phyloP scores from a whole-genome alignment of 2,329 filamentous ascomycete species.

The Madurella mycetomatis region DNA sequence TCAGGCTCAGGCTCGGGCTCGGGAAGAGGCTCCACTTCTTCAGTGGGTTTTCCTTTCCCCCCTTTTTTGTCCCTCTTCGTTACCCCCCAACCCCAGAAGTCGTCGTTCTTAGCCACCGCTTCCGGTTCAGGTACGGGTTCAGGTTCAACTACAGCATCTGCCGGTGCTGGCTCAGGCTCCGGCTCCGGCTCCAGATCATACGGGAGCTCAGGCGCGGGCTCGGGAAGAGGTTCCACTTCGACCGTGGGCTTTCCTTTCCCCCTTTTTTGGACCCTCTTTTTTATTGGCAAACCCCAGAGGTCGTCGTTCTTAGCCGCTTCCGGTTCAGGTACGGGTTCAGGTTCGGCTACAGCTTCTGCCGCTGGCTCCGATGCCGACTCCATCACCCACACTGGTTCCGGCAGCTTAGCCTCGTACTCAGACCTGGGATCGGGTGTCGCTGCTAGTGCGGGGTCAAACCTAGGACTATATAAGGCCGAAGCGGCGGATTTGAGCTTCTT shows the following conservation, averaged over 20 bases:
- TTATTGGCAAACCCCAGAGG: background rate
- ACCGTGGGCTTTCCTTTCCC: background rate
- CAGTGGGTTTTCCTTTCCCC: background rate
- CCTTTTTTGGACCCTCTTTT: background rate
- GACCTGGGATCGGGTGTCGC: too few species aligned
- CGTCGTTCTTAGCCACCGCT: background rate
- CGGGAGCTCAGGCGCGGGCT: background rate
- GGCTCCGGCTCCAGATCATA: constrained; percentile 5
- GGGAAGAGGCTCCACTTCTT: background rate
- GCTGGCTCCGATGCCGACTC: background rate
- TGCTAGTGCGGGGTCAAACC: too few species aligned
- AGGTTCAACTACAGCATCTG: background rate
- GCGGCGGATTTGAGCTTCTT: too few species aligned
- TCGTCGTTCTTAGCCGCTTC: background rate
- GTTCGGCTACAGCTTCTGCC: background rate
- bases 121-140: background rate
- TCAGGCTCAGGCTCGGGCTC: background rate
- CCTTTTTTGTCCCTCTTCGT: background rate
- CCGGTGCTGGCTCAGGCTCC: background rate
- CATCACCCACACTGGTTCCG: background rate
- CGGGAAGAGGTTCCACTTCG: background rate
- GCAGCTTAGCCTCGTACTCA: background rate
- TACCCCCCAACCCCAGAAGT: background rate
- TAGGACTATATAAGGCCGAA: too few species aligned
- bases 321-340: background rate